Base-by-base conservation (phyloP, 345 rosid species). In the Gossypium rotundifolium region DNA sequence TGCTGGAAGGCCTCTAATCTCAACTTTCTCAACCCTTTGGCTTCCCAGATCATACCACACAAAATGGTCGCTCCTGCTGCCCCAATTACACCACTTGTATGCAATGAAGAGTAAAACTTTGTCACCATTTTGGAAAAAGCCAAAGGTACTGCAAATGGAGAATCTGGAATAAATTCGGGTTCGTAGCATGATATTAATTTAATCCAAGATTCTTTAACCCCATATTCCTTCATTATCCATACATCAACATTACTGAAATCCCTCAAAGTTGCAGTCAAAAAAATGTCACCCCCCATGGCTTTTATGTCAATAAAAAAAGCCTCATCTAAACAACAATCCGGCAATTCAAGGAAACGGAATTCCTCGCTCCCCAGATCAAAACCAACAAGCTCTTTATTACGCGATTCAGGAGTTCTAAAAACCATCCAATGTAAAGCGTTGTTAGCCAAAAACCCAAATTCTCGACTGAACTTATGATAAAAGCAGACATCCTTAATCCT, bases 351-450 rank as follows among this genome's bases (percentile, higher is more conserved):
- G 9, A 60, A 55, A 16, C 38, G 38, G 57, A 75, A 65, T n/a
- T 42, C 27, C 16, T n/a, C 69, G 6, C 51, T 9, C 27, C 51
- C 25, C 9, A 65, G 27, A 65, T 65, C 69, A 2, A 65, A 64
- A 42, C 51, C 51, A 18, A 42, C 27, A 4, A 84, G 10, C 64
- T 70, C 7, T 80, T 81, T 22, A 70, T 79, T 81, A 29, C 82
- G 78, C 1, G 80, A 84, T 22, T 82, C 71, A 10, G 86, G 45
- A 27, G 18, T 71, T 3, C 29, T 66, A 49, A 62, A 75, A 3
- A 49, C 33, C 9, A 81, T 23, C 88, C 90, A 88, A 45, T 88
- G 92, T 79, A 88, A 54, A 27, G 72, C 64, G 17, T 77, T 68
- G 61, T 72, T 45, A 23, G 70, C 92, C 55, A 70, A 63, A 51